Conservation (phyloP, 163 green algal genomes). For the Prototheca cutis region DNA sequence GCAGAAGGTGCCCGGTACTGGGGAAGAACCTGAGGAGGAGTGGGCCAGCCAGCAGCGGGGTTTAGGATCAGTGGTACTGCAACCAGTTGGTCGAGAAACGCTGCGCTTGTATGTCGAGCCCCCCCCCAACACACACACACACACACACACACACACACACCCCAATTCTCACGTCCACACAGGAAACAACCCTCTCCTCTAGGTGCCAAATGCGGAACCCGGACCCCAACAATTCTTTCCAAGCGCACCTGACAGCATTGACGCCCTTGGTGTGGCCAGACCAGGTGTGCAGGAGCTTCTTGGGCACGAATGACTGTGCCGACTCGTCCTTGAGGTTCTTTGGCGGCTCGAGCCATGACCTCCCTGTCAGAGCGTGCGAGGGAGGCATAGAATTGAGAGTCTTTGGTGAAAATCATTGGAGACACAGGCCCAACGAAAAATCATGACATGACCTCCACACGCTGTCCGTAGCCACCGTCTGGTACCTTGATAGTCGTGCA, state of each 20-base stretch:
- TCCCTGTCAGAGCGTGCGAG: constrained; percentile 22
- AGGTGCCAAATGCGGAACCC: neutral
- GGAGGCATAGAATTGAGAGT: too few species aligned
- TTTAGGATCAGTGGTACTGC: neutral
- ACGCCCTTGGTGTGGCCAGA: constrained; percentile 93
- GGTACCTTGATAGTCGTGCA: constrained; percentile 69
- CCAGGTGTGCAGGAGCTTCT: constrained; percentile 86
- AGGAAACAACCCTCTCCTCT: neutral
- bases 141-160: neutral
- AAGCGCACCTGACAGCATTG: constrained; percentile 61
- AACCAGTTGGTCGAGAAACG: neutral
- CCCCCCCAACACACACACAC: neutral
- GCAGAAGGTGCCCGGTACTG: constrained; percentile 78
- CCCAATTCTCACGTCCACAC: too few species aligned
- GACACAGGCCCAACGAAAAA: neutral
- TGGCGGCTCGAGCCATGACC: constrained; percentile 77
- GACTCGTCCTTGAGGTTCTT: constrained; percentile 60
- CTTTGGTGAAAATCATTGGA: neutral
- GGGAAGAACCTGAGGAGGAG: constrained; percentile 75
- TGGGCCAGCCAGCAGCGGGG: neutral
- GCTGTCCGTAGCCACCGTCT: neutral
- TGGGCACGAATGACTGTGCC: constrained; percentile 83
- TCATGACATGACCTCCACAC: neutral
- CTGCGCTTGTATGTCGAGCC: neutral
- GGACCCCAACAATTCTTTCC: too few species aligned